Evolutionary conservation across 1,284 basidiomycete species (phyloP).

Genomic region (Clitocybe nebularis): DNA sequence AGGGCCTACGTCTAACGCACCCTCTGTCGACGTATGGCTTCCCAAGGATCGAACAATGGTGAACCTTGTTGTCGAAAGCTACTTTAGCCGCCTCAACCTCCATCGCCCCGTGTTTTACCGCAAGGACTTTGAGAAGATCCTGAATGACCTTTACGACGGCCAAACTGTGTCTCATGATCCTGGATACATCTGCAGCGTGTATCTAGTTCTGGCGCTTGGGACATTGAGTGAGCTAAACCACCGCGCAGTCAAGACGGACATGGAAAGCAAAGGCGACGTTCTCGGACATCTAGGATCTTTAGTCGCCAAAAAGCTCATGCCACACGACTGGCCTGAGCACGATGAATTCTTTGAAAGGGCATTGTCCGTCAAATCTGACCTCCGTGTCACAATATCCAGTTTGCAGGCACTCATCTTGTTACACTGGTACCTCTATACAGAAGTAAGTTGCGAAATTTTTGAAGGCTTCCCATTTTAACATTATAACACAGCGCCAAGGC

Average conservation of each 20-base stretch:
- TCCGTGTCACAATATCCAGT: constrained; percentile 74
- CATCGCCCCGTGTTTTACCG: constrained; percentile 73
- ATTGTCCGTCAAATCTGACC: constrained; percentile 69
- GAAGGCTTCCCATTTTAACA: constrained; percentile 3
- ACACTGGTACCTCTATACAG: constrained; percentile 84
- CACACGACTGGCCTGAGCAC: constrained; percentile 71
- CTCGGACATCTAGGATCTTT: constrained; percentile 26
- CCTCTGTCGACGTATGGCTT: constrained; percentile 57
- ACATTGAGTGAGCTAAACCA: constrained; percentile 78
- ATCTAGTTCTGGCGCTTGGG: constrained; percentile 73
- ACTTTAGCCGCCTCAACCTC: constrained; percentile 70
- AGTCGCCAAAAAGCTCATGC: constrained; percentile 57
- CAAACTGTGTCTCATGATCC: constrained; percentile 54
- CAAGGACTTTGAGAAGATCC: constrained; percentile 56
- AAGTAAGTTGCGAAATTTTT: constrained; percentile 42
- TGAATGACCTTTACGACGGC: constrained; percentile 63
- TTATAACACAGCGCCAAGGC: constrained; percentile 62
- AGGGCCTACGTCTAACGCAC: constrained; percentile 23
- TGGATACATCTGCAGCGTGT: constrained; percentile 71
- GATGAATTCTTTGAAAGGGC: constrained; percentile 80
- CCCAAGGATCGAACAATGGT: constrained; percentile 72
- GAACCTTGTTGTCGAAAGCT: constrained; percentile 56
- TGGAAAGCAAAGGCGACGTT: constrained; percentile 32
- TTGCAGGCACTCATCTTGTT: constrained; percentile 76
- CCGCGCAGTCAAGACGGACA: constrained; percentile 45